Conservation (phyloP, 805 yeast species). For the Myxozyma mucilagina region DNA sequence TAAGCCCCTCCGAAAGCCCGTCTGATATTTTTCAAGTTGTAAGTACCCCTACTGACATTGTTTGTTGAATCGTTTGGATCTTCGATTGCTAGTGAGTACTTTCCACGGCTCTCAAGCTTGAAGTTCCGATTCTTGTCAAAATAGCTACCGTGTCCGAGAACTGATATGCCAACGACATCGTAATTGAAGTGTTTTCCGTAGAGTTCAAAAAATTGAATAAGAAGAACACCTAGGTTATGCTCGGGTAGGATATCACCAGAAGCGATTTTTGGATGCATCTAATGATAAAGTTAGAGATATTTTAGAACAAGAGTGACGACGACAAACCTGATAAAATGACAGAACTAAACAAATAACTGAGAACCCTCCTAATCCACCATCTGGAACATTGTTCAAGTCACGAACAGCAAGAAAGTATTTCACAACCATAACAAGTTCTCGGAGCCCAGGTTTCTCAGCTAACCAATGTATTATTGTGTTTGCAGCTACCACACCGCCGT, state of each 20-base stretch:
- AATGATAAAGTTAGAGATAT: not conserved
- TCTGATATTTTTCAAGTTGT: slow-evolving; percentile 73
- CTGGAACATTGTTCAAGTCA: slow-evolving; percentile 78
- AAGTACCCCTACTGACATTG: slow-evolving; percentile 76
- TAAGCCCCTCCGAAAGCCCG: slow-evolving; percentile 88
- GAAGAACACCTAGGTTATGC: slow-evolving; percentile 78
- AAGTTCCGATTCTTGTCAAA: slow-evolving; percentile 57
- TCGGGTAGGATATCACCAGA: slow-evolving; percentile 65
- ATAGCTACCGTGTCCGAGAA: slow-evolving; percentile 56
- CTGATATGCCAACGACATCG: slow-evolving; percentile 71
- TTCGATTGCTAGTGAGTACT: slow-evolving; percentile 70
- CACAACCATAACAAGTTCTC: slow-evolving; percentile 77
- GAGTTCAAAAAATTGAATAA: slow-evolving; percentile 88
- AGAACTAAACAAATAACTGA: slow-evolving; percentile 85
- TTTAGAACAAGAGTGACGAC: not conserved
- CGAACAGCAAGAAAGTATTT: slow-evolving; percentile 83
- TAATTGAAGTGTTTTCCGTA: slow-evolving; percentile 90
- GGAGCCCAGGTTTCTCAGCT: slow-evolving; percentile 66
- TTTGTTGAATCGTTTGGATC: slow-evolving; percentile 86
- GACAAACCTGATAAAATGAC: slow-evolving; percentile 57
- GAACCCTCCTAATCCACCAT: slow-evolving; percentile 94
- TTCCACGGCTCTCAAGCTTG: slow-evolving; percentile 47
- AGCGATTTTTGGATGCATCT: slow-evolving; percentile 71
- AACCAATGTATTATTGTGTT: slow-evolving; percentile 75
- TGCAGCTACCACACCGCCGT: slow-evolving; percentile 79